Evolutionary conservation across 2,329 filamentous ascomycete species (phyloP).

Genomic region (Neospermospora avenae): DNA sequence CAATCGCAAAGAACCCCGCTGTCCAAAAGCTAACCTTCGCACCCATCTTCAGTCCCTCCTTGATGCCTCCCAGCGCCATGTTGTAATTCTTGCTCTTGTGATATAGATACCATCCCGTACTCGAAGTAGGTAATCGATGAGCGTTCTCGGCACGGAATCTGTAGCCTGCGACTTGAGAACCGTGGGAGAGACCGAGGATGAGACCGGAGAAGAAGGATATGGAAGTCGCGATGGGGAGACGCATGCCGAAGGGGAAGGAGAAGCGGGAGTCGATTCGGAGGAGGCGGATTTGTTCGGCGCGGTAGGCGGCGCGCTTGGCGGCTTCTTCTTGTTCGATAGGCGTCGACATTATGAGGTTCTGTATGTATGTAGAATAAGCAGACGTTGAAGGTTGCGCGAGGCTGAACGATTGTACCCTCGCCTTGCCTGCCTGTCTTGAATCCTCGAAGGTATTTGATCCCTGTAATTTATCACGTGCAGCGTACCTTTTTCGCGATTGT

Average conservation of each 20-base stretch:
- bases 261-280: conserved; percentile 39
- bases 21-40: conserved; percentile 68
- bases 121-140: conserved; percentile 80
- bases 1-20: conserved; percentile 72
- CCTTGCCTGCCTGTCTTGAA: background rate
- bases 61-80: conserved; percentile 70
- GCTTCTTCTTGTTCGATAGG: conserved; percentile 16
- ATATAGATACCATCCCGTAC: conserved; percentile 95
- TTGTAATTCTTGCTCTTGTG: conserved; percentile 98
- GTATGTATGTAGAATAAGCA: conserved; percentile 3
- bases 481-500: conserved; percentile 5
- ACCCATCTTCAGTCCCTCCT: conserved; percentile 76
- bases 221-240: conserved; percentile 62
- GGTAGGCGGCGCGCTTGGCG: conserved; percentile 7
- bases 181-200: conserved; percentile 67
- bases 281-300: conserved; percentile 15
- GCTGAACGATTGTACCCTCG: conserved; percentile 1
- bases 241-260: conserved; percentile 61
- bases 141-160: conserved; percentile 95
- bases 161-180: conserved; percentile 69
- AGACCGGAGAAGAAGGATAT: conserved; percentile 67
- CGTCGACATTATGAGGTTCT: conserved; percentile 16
- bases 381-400: conserved; percentile 18
- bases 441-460: background rate
- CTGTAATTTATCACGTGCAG: background rate